Conservation (phyloP, 2,329 filamentous ascomycete species). For the Ascochyta fabae region DNA sequence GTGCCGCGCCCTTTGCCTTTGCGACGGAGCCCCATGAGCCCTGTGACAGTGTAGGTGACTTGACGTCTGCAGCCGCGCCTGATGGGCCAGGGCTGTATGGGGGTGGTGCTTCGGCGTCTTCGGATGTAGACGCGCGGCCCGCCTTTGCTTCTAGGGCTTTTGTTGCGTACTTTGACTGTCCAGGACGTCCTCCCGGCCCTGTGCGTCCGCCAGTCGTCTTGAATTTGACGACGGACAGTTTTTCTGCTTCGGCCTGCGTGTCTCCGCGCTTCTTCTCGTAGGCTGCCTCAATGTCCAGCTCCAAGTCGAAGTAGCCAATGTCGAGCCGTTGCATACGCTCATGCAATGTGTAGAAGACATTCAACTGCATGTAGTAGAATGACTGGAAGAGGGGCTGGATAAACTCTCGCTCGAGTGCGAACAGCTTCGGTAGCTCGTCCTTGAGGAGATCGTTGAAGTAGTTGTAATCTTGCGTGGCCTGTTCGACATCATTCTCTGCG, state of each 20-base stretch:
- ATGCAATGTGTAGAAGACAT: constrained; percentile 98
- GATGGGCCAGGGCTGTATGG: constrained; percentile 48
- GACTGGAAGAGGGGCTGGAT: constrained; percentile 97
- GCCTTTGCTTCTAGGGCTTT: constrained; percentile 49
- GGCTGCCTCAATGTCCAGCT: constrained; percentile 87
- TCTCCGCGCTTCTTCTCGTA: constrained; percentile 89
- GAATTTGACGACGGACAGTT: constrained; percentile 84
- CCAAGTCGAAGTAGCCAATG: constrained; percentile 96
- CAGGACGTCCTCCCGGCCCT: constrained; percentile 28
- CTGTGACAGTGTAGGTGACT: constrained; percentile 37
- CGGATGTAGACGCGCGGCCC: constrained; percentile 39
- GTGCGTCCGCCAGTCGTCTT: constrained; percentile 77
- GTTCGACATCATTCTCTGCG: constrained; percentile 88
- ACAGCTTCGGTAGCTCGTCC: constrained; percentile 91
- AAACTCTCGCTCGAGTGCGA: constrained; percentile 87
- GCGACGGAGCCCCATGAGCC: constrained; percentile 53
- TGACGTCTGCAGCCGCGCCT: constrained; percentile 16
- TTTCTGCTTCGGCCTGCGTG: constrained; percentile 83
- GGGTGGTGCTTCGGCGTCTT: constrained; percentile 46
- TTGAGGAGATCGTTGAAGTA: constrained; percentile 98
- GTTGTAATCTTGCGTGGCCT: constrained; percentile 93
- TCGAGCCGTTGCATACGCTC: constrained; percentile 97
- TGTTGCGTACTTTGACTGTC: constrained; percentile 47
- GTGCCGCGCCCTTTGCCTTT: constrained; percentile 57
- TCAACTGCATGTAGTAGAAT: constrained; percentile 99